These are phyloP conservation scores for Zygosaccharomyces pseudorouxii DNA, from an alignment of 805 yeast species.

Conservation along the genomic window DNA sequence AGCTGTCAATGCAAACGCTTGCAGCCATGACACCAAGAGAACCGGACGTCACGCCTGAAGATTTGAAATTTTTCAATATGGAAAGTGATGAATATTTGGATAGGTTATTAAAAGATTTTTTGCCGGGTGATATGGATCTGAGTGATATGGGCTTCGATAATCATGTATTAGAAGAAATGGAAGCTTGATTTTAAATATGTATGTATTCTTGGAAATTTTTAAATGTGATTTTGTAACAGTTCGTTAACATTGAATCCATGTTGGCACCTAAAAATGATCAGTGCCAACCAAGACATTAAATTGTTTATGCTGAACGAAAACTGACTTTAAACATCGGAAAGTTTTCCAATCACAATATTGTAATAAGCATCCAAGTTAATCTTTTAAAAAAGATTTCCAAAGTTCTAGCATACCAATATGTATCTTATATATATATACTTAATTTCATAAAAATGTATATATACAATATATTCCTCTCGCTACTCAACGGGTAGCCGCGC, in stretches of 20 bases:
- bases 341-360: no score
- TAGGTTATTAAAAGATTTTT: constrained; percentile 3
- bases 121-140: constrained; percentile 3
- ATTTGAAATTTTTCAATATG: constrained; percentile 2
- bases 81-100: constrained; percentile 6
- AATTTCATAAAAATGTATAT: no score
- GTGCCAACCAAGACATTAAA: no score
- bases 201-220: not conserved
- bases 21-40: constrained; percentile 5
- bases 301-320: no score
- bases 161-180: not conserved
- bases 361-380: no score
- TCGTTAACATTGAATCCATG: no score
- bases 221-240: not conserved
- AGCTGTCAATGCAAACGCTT: constrained; percentile 15
- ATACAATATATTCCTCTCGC: no score
- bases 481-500: constrained; percentile 5
- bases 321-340: no score
- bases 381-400: no score
- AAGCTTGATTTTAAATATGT: not conserved
- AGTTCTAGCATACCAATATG: no score
- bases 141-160: not conserved
- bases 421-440: no score
- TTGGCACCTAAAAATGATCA: no score
- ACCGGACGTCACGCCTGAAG: constrained; percentile 4